These are phyloP conservation scores for Capsicum baccatum DNA, from an alignment of 257 asterid genomes.

Conservation along the genomic window DNA sequence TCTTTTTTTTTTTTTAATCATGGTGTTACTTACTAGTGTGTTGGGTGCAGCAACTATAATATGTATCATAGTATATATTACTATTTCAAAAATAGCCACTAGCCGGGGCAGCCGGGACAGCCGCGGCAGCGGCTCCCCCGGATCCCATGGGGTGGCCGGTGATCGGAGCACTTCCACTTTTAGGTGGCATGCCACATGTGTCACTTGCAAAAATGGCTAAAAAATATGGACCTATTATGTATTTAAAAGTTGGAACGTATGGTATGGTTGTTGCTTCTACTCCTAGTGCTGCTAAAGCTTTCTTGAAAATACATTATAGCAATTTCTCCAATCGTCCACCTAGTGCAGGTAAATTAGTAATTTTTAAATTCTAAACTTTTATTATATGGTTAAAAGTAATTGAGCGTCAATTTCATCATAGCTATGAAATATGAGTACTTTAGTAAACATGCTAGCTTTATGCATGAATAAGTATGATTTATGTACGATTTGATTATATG, in stretches of 20 bases:
- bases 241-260: conserved; percentile 48
- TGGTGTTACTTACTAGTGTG: neutral
- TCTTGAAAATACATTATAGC: conserved; percentile 48
- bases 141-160: conserved; percentile 59
- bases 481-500: too few relatives aligned
- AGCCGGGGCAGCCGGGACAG: neutral
- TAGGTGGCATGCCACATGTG: conserved; percentile 58
- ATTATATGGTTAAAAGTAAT: neutral
- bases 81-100: conserved; percentile 22
- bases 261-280: conserved; percentile 58
- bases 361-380: neutral
- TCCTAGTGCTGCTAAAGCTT: conserved; percentile 50
- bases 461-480: too few relatives aligned
- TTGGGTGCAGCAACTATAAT: conserved; percentile 16
- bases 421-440: too few relatives aligned
- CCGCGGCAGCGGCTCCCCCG: conserved; percentile 34
- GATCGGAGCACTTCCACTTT: conserved; percentile 50
- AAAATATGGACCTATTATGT: conserved; percentile 52
- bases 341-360: conserved; percentile 41
- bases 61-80: conserved; percentile 26
- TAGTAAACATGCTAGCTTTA: too few relatives aligned
- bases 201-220: conserved; percentile 55
- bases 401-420: too few relatives aligned
- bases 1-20: neutral
- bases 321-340: conserved; percentile 53